These are phyloP conservation scores for Phaseolus lunatus DNA, from an alignment of 306 rosid species.

Conservation along the genomic window DNA sequence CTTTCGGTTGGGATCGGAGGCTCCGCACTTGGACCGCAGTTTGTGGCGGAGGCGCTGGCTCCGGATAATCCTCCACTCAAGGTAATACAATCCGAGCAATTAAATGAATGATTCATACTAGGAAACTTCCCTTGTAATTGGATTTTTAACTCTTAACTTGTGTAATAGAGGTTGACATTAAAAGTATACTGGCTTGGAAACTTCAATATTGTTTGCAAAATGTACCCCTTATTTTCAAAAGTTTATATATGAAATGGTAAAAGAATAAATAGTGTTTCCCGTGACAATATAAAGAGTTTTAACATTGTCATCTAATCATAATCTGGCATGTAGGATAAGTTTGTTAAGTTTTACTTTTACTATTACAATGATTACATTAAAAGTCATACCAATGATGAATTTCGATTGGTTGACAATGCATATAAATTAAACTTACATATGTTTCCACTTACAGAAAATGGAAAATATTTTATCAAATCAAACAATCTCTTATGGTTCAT, in stretches of 20 bases:
- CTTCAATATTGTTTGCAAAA: neutral
- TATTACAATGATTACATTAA: neutral
- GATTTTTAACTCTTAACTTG: too few relatives aligned
- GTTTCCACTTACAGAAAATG: neutral
- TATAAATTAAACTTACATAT: neutral
- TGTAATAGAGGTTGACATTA: neutral
- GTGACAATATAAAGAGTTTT: neutral
- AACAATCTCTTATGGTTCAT: neutral
- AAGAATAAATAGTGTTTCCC: neutral
- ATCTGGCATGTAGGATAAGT: neutral
- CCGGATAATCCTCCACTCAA: conserved; percentile 29
- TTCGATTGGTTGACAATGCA: neutral
- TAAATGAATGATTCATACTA: neutral
- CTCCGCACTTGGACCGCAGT: conserved; percentile 16
- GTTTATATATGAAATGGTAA: neutral
- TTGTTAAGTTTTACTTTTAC: neutral
- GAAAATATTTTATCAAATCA: neutral
- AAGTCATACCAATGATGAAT: neutral
- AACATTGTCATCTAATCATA: neutral
- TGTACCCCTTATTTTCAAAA: neutral
- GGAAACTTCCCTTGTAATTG: neutral
- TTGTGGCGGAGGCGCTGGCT: conserved; percentile 13
- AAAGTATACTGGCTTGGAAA: neutral
- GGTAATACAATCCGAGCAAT: neutral
- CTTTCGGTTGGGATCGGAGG: conserved; percentile 21